Evolutionary conservation across 768 basidiomycete genomes (phyloP).

Genomic region (Russula virescens): DNA sequence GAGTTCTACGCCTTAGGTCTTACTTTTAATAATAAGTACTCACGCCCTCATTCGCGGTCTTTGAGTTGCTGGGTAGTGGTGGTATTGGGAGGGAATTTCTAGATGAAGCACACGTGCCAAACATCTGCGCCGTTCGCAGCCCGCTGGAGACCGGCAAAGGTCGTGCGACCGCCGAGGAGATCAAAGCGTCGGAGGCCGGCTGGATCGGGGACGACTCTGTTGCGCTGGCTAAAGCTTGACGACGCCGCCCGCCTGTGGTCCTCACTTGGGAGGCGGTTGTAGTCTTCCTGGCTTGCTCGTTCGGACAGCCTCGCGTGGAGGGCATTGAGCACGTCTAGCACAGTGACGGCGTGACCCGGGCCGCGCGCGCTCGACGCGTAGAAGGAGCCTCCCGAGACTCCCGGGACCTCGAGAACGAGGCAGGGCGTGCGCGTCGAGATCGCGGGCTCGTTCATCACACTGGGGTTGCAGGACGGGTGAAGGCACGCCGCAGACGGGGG

Average conservation of each 20-base stretch:
- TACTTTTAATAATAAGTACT: constrained; percentile 11
- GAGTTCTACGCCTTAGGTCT: not conserved
- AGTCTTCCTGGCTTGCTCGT: constrained; percentile 13
- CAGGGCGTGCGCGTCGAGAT: constrained; percentile 13
- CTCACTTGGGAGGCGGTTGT: constrained; percentile 11
- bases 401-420: constrained; percentile 20
- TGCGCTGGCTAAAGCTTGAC: constrained; percentile 14
- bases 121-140: constrained; percentile 18
- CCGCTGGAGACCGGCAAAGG: constrained; percentile 19
- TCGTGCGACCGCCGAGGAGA: constrained; percentile 19
- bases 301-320: constrained; percentile 16
- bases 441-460: constrained; percentile 15
- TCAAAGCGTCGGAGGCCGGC: constrained; percentile 18
- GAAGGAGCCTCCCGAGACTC: constrained; percentile 11
- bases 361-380: constrained; percentile 9
- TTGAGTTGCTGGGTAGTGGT: not conserved
- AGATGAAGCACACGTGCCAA: constrained; percentile 18
- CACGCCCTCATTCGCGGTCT: not conserved
- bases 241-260: constrained; percentile 13
- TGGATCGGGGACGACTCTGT: constrained; percentile 15
- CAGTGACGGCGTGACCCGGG: constrained; percentile 12
- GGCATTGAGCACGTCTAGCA: constrained; percentile 19
- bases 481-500: constrained; percentile 15
- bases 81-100: not conserved
- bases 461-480: constrained; percentile 17